Conservation (phyloP, 768 basidiomycete species). For the Mycena galericulata region DNA sequence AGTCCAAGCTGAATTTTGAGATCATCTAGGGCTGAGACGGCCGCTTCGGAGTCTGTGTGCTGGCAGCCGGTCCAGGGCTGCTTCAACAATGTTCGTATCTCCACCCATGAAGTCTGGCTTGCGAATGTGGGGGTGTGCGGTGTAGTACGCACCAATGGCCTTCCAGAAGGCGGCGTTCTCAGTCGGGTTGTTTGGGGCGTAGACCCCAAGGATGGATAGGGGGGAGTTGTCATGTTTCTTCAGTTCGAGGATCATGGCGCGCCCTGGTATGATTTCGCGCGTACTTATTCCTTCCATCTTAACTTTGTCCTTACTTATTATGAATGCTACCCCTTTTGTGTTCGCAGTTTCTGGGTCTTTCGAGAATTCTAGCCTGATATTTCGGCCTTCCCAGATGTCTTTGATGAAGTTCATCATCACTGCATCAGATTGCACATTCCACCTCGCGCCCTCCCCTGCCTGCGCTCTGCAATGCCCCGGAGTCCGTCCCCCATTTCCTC, state of each 20-base stretch:
- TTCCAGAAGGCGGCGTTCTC: constrained; percentile 48
- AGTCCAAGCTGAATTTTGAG: constrained; percentile 39
- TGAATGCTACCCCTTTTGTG: constrained; percentile 46
- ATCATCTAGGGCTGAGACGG: constrained; percentile 31
- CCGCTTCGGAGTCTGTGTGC: constrained; percentile 27
- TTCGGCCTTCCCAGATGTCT: no score
- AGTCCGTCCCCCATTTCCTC: no score
- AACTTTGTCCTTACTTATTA: constrained; percentile 47
- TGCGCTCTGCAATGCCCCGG: no score
- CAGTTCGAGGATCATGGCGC: background rate
- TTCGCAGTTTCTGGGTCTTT: constrained; percentile 32
- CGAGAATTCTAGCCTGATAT: constrained; percentile 37
- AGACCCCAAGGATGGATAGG: constrained; percentile 44
- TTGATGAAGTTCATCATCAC: no score
- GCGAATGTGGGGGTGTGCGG: constrained; percentile 7
- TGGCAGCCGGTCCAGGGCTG: constrained; percentile 50
- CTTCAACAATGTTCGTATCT: constrained; percentile 58
- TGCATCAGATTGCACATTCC: no score
- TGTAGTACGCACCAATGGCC: constrained; percentile 25
- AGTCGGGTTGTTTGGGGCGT: constrained; percentile 46
- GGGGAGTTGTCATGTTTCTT: background rate
- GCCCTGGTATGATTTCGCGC: background rate
- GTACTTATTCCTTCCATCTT: constrained; percentile 7
- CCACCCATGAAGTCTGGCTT: constrained; percentile 51
- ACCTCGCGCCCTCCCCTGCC: no score